Evolutionary conservation across 2,329 filamentous ascomycete genomes (phyloP).

Genomic region (Hymenoscyphus linearis): DNA sequence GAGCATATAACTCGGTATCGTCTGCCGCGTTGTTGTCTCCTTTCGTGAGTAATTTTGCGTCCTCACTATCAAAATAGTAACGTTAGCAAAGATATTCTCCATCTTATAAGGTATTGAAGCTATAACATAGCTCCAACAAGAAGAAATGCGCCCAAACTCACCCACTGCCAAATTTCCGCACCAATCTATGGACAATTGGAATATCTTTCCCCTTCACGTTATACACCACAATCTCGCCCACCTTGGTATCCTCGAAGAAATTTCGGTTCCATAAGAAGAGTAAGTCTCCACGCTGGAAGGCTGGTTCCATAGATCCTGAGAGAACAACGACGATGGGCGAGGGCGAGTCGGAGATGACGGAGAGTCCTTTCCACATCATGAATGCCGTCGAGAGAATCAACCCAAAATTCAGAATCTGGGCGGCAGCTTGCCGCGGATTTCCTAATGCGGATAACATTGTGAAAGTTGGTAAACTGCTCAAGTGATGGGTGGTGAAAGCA

Average conservation of each 20-base stretch:
- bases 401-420: slow-evolving; percentile 67
- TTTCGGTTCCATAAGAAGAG: slow-evolving; percentile 55
- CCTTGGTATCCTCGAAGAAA: slow-evolving; percentile 50
- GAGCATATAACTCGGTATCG: slow-evolving; percentile 86
- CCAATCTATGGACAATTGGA: slow-evolving; percentile 90
- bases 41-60: slow-evolving; percentile 82
- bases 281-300: slow-evolving; percentile 54
- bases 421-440: slow-evolving; percentile 60
- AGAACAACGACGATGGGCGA: slow-evolving; percentile 58
- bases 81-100: slow-evolving; percentile 8
- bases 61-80: slow-evolving; percentile 35
- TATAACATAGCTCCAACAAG: not conserved
- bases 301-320: slow-evolving; percentile 56
- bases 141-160: slow-evolving; percentile 31
- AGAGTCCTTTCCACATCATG: slow-evolving; percentile 70
- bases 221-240: slow-evolving; percentile 72
- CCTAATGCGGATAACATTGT: slow-evolving; percentile 51
- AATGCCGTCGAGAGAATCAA: slow-evolving; percentile 69
- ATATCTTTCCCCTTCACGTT: slow-evolving; percentile 84
- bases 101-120: not conserved
- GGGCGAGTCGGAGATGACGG: slow-evolving; percentile 54
- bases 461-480: not conserved
- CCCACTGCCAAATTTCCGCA: slow-evolving; percentile 65
- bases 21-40: slow-evolving; percentile 95
- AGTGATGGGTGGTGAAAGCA: not conserved